These are phyloP conservation scores for Plasmodium malariae DNA, from an alignment of 169 alveolate species.

Conservation along the genomic window DNA sequence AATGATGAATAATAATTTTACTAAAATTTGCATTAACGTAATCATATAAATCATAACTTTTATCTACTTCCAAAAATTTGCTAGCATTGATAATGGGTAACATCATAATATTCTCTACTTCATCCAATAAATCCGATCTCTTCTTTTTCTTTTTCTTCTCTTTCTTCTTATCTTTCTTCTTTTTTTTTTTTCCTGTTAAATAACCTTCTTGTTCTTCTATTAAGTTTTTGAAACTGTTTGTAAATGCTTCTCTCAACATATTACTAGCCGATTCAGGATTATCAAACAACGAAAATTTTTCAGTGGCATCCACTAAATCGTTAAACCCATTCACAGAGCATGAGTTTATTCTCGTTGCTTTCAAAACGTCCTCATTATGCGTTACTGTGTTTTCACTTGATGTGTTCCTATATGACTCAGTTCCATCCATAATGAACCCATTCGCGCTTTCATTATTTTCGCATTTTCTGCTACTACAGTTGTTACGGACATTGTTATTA, in stretches of 20 bases:
- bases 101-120: conserved; percentile 3
- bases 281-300: too few species aligned
- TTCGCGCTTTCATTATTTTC: too few species aligned
- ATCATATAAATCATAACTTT: conserved; percentile 31
- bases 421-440: too few species aligned
- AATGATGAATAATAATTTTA: conserved; percentile 69
- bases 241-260: background rate
- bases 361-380: too few species aligned
- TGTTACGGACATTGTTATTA: too few species aligned
- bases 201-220: conserved; percentile 3
- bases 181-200: background rate
- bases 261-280: too few species aligned
- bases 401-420: too few species aligned
- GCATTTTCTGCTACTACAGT: too few species aligned
- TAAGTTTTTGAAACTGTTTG: conserved; percentile 17
- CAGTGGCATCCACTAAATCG: too few species aligned
- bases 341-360: too few species aligned
- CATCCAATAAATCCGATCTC: background rate
- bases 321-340: too few species aligned
- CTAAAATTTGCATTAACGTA: conserved; percentile 71
- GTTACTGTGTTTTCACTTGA: too few species aligned
- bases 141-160: background rate
- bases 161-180: background rate
- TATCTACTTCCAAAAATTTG: conserved; percentile 2
- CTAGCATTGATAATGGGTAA: conserved; percentile 5